Conservation (phyloP, 805 yeast genomes). For the Ogataea siamensis region DNA sequence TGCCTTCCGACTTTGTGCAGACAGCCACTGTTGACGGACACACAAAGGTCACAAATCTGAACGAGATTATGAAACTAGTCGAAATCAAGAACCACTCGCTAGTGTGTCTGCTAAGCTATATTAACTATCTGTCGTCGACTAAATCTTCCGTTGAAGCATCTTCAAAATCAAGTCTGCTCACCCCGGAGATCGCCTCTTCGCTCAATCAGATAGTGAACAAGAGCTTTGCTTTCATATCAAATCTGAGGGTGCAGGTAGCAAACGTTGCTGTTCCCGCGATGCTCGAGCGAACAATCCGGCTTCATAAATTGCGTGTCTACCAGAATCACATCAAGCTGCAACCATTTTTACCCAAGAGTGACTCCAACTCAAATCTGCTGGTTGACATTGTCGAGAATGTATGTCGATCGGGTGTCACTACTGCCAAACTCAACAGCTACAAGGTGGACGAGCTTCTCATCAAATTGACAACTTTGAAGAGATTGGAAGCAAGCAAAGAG, state of each 20-base stretch:
- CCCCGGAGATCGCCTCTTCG: constrained; percentile 33
- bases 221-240: constrained; percentile 31
- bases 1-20: constrained; percentile 40
- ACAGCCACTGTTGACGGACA: constrained; percentile 30
- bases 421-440: constrained; percentile 38
- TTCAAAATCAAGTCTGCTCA: constrained; percentile 28
- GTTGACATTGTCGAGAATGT: constrained; percentile 35
- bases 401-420: constrained; percentile 30
- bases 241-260: constrained; percentile 25
- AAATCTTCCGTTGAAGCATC: constrained; percentile 35
- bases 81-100: constrained; percentile 60
- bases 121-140: constrained; percentile 47
- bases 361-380: constrained; percentile 32
- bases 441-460: constrained; percentile 34
- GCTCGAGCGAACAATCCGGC: constrained; percentile 25
- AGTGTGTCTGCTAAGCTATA: constrained; percentile 53
- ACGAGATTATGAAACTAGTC: constrained; percentile 37
- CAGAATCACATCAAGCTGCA: constrained; percentile 33
- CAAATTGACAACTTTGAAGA: constrained; percentile 21
- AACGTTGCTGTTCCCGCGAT: constrained; percentile 17
- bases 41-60: constrained; percentile 35
- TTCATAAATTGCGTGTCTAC: constrained; percentile 33
- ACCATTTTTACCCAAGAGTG: constrained; percentile 33
- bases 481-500: constrained; percentile 2
- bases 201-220: constrained; percentile 32